Conservation (phyloP, 805 yeast genomes). For the Starmerella cellae region DNA sequence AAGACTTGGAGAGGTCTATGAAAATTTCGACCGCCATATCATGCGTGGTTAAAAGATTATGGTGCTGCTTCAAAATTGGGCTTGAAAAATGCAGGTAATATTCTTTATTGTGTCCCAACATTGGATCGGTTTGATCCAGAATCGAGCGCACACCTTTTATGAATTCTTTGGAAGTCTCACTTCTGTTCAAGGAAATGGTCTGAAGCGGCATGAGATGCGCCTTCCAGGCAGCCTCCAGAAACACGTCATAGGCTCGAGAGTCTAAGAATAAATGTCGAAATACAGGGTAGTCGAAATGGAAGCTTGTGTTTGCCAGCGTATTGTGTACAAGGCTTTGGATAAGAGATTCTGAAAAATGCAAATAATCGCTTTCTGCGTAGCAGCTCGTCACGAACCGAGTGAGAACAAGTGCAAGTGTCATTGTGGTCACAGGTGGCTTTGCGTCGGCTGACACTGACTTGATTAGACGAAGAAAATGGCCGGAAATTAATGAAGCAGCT, state of each 20-base stretch:
- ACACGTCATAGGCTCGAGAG: neutral
- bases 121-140: neutral
- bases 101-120: neutral
- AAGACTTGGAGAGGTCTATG: conserved; percentile 6
- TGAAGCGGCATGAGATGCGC: neutral
- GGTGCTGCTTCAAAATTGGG: neutral
- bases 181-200: neutral
- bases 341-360: too few relatives aligned
- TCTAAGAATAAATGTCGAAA: neutral
- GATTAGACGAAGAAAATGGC: too few relatives aligned
- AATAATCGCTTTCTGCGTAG: too few relatives aligned
- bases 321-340: too few relatives aligned
- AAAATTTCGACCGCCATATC: conserved; percentile 13
- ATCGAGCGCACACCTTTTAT: neutral
- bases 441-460: too few relatives aligned
- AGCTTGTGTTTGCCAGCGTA: too few relatives aligned
- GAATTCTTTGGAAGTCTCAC: neutral
- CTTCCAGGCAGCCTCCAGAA: neutral
- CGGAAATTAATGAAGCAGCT: too few relatives aligned
- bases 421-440: too few relatives aligned
- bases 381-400: too few relatives aligned
- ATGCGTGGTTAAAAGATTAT: conserved; percentile 3
- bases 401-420: too few relatives aligned
- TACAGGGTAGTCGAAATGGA: too few relatives aligned
- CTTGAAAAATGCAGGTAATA: neutral